Evolutionary conservation across 2,329 filamentous ascomycete species (phyloP), one percentile per base, ranked within the genome.

Genomic region (Xylaria sp.): DNA sequence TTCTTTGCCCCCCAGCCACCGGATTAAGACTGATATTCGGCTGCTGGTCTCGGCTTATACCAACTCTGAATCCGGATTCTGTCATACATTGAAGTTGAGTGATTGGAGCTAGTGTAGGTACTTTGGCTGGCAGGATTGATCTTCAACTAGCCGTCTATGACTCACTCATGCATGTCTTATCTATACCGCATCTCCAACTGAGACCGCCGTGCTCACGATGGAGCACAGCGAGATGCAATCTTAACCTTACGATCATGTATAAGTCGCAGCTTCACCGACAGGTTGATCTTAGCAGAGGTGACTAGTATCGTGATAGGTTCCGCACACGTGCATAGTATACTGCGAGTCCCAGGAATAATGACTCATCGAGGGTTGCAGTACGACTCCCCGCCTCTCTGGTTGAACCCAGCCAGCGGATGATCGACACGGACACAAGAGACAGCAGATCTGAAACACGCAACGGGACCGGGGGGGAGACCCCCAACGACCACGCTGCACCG

Each of bases 391-490:
- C 28, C 34, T 23, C 4, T 20, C 18, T 45, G 55, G 58, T 23
- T 13, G 4, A 39, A 36, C 32, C 30, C 30, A 61, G 59, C 59
- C 59, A 61, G 59, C 30, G 43, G 45, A 61, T 41, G 59, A 61
- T 61, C 45, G 59, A 48, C 59, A 61, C 46, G 59, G 59, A 30
- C 59, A 43, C 59, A 30, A 48, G 59, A 39, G 25, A 52, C 58
- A 55, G 41, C 8, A 43, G 73, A 75, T 73, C 70, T 75, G 74
- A 75, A 75, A 75, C 74, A 63, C 55, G 7, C 53, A 48, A 32
- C 10, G 57, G 45, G 45, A 23, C n/a, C 36, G 46, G 41, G 41
- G 15, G 36, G 18, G 12, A 4, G 36, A n/a, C n/a, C n/a, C 30
- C 30, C 6, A 10, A 5, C 18, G 57, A n/a, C 65, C 59, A 66